A percentile compares a stretch with the other conserved stretches of the same genome.
phyloP scores from a whole-genome alignment of 371 early-diverging fungal species.

The Nematocida sp. region DNA sequence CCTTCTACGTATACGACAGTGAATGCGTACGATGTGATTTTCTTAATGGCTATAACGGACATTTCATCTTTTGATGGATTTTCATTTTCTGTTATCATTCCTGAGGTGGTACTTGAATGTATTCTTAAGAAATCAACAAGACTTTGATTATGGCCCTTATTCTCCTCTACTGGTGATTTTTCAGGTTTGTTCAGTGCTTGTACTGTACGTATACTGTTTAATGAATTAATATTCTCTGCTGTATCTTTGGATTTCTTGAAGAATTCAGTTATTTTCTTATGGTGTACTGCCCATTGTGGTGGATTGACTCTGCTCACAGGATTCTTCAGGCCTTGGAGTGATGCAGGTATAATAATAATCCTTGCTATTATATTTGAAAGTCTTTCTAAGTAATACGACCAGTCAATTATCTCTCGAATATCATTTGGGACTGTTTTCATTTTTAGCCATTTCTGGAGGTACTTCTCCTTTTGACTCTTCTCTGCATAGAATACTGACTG shows the following conservation, averaged over 20 bases:
- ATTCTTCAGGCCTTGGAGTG: constrained; percentile 86
- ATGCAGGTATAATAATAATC: constrained; percentile 94
- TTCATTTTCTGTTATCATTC: neutral
- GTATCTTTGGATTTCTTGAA: neutral
- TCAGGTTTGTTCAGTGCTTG: neutral
- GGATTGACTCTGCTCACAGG: constrained; percentile 81
- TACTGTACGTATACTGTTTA: neutral
- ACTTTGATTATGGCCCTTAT: neutral
- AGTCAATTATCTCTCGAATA: constrained; percentile 87
- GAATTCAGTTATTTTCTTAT: constrained; percentile 20
- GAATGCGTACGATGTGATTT: neutral
- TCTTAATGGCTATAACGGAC: neutral
- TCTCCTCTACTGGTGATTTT: neutral
- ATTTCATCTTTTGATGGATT: neutral
- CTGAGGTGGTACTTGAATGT: neutral
- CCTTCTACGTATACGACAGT: constrained; percentile 1
- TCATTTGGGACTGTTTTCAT: constrained; percentile 73
- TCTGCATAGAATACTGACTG: constrained; percentile 87
- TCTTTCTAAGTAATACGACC: constrained; percentile 94
- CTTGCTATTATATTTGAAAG: constrained; percentile 90
- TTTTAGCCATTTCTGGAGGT: constrained; percentile 82
- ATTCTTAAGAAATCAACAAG: neutral
- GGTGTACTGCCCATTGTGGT: constrained; percentile 78
- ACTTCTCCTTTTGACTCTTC: constrained; percentile 76
- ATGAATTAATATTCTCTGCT: neutral